Evolutionary conservation across 176 grass and related monocot genomes (phyloP).

Genomic region (Musa itinerans): DNA sequence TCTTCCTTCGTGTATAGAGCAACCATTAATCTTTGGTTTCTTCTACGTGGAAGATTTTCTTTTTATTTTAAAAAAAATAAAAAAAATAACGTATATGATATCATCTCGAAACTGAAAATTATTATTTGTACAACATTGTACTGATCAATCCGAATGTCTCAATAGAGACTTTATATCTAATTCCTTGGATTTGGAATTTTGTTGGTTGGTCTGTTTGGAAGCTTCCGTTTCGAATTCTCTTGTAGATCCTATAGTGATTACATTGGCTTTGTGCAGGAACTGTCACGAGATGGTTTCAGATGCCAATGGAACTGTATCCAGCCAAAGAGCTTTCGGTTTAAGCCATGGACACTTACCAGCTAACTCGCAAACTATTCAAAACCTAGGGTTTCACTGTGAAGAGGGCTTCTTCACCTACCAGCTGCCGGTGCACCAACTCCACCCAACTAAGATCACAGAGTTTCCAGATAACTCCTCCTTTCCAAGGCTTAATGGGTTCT

Average conservation of each 20-base stretch:
- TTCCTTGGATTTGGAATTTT: slow-evolving; percentile 93
- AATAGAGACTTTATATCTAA: slow-evolving; percentile 2
- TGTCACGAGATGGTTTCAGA: slow-evolving; percentile 22
- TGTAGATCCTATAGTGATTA: slow-evolving; percentile 28
- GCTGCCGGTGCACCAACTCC: slow-evolving; percentile 16
- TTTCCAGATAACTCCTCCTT: background rate
- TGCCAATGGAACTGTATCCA: slow-evolving; percentile 29
- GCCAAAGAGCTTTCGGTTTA: slow-evolving; percentile 26
- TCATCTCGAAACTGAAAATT: no score
- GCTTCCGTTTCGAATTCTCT: slow-evolving; percentile 32
- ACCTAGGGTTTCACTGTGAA: slow-evolving; percentile 75
- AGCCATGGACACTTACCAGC: slow-evolving; percentile 25
- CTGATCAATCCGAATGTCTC: no score
- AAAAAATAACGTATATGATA: no score
- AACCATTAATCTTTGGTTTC: background rate
- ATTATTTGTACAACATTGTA: no score
- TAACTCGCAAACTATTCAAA: slow-evolving; percentile 55
- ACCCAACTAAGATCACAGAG: slow-evolving; percentile 38
- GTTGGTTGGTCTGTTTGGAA: slow-evolving; percentile 32
- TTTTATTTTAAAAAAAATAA: no score
- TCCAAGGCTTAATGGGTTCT: slow-evolving; percentile 11
- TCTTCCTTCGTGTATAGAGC: no score
- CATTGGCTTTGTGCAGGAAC: slow-evolving; percentile 27
- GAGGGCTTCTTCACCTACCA: slow-evolving; percentile 24
- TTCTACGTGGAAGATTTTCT: background rate